Conservation (phyloP, 805 yeast genomes). For the Yamadazyma paraphyllophila region DNA sequence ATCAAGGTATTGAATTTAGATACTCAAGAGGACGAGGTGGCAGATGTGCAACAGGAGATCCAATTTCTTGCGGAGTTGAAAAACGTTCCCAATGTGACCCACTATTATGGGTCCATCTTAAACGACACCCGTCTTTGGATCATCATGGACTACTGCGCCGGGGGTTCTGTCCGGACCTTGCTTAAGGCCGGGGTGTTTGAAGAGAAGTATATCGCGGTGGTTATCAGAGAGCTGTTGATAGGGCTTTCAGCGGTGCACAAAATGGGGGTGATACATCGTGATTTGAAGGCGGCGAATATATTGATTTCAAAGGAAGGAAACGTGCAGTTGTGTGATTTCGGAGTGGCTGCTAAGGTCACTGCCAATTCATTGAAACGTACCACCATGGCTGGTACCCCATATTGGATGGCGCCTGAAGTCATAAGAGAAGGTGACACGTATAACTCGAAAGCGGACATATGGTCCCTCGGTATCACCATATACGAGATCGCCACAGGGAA, state of each 20-base stretch:
- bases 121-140: conserved; percentile 94
- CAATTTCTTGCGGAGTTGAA: conserved; percentile 80
- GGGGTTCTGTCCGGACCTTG: conserved; percentile 88
- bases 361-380: conserved; percentile 74
- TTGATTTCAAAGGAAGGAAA: conserved; percentile 84
- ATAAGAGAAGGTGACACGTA: conserved; percentile 86
- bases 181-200: conserved; percentile 85
- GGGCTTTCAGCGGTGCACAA: conserved; percentile 82
- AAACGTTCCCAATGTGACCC: conserved; percentile 87
- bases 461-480: conserved; percentile 95
- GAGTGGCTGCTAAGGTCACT: conserved; percentile 93
- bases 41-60: conserved; percentile 91
- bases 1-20: conserved; percentile 90
- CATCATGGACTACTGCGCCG: conserved; percentile 96
- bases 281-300: conserved; percentile 94
- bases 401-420: conserved; percentile 99
- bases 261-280: conserved; percentile 92
- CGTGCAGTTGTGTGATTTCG: conserved; percentile 93
- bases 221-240: conserved; percentile 73
- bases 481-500: conserved; percentile 95
- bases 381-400: conserved; percentile 94
- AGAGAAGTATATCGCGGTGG: conserved; percentile 79
- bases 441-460: conserved; percentile 90
- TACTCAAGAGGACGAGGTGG: conserved; percentile 90
- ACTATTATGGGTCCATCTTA: conserved; percentile 84